phyloP scores from a whole-genome alignment of 2,329 filamentous ascomycete genomes.

The Harringtonia lauricola region DNA sequence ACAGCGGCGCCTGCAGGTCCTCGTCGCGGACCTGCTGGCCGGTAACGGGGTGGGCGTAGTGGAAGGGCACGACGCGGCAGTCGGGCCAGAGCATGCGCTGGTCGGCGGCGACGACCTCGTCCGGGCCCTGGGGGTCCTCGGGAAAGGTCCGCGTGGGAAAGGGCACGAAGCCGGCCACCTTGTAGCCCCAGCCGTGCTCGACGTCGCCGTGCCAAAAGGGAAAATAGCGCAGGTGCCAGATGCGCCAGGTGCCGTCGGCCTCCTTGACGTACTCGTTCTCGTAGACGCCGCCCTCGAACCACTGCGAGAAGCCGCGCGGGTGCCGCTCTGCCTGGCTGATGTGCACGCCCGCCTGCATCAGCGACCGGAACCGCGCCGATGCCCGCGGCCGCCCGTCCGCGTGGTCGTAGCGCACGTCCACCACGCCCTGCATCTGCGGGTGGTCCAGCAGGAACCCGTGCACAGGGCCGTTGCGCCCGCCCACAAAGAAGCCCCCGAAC shows the following conservation, averaged over 20 bases:
- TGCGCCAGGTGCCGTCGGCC: constrained; percentile 36
- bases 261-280: constrained; percentile 50
- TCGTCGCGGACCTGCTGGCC: constrained; percentile 31
- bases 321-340: constrained; percentile 36
- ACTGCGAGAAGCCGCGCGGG: constrained; percentile 40
- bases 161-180: constrained; percentile 40
- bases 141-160: constrained; percentile 36
- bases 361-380: constrained; percentile 38
- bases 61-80: constrained; percentile 41
- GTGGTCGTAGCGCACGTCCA: constrained; percentile 35
- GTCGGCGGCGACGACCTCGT: constrained; percentile 33
- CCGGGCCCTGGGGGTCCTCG: constrained; percentile 37
- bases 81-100: constrained; percentile 46
- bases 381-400: constrained; percentile 21
- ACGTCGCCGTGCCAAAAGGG: constrained; percentile 46
- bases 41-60: constrained; percentile 40
- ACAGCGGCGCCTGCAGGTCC: constrained; percentile 35
- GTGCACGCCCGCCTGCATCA: constrained; percentile 45
- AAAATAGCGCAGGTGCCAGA: constrained; percentile 42
- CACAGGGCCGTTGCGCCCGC: constrained; percentile 42
- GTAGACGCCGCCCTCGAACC: constrained; percentile 48
- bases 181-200: constrained; percentile 41
- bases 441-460: constrained; percentile 46
- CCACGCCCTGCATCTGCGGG: constrained; percentile 45
- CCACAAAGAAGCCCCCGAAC: constrained; percentile 38